Base-by-base conservation (phyloP, 1,139 yeast genomes). In the Saccharomyces hybrid region DNA sequence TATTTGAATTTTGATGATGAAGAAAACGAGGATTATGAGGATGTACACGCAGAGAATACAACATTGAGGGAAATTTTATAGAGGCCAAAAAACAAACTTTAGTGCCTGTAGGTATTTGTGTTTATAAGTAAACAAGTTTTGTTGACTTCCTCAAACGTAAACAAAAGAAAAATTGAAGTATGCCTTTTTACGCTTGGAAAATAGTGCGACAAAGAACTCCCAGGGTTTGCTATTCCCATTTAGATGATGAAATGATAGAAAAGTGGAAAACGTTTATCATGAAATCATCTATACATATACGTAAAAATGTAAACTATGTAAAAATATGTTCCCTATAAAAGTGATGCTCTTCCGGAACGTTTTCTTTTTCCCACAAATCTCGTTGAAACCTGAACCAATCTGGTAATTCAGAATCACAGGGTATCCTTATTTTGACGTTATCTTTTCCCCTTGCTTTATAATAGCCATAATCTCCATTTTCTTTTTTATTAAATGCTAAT, bases 351-450 rank as follows among this genome's bases (percentile, higher is more conserved):
- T 66, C 66, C 4, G 64, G 65, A 2, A 62, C 64, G 52, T 68
- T 61, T 26, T 75, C 79, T 42, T 67, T 71, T 60, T 83, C 85
- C 95, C 95, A 87, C 57, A 74, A 67, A 58, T 81, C 79, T 55
- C 90, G 68, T 53, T 84, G 85, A 49, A 74, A 71, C 20, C 74
- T 73, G 62, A 86, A 86, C 96, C 96, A 88, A 2, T 70, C 74
- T 0, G 96, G 95, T 34, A 88, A 73, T 51, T 78, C 75, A 29
- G 74, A 71, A 55, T 83, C 88, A 2, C 78, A 73, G 0, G 96
- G 95, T 6, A 88, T 73, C 54, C 74, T 74, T 51, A 85, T 71
- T 20, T 65, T 64, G 16, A 76, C 65, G 2, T 62, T 52, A 42
- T 64, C 62, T 29, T 57, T 53, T 6, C 53, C 51, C 9, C 27